Evolutionary conservation across 495 filamentous ascomycete species (phyloP), one percentile per base, ranked within the genome.

Genomic region (Trichoderma parareesei): DNA sequence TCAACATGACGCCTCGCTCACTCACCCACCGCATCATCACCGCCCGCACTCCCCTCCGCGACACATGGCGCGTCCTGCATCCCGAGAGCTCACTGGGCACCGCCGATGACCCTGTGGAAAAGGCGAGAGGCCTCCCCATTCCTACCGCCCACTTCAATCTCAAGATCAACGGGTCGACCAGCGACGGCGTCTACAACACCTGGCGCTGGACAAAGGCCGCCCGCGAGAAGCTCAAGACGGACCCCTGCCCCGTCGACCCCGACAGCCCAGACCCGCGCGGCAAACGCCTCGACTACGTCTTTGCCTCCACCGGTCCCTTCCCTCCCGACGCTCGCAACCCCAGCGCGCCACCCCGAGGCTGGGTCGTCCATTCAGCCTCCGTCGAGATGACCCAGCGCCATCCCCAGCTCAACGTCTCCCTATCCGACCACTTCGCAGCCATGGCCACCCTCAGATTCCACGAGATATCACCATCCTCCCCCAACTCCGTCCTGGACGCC

Each of bases 271-370:
- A 97, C 73, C 85, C 85, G 4, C 78, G 79, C 38, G 95, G 88
- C 6, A 93, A 96, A 73, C 79, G 94, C 20, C 81, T 98, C n/a
- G 95, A 98, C 75, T 98, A 98, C 76, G 90, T 98, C 67, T 98
- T 98, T 71, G 78, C 75, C 69, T 70, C 72, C 10, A 44, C 71
- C 37, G 71, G 72, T 35, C 68, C 71, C 65, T 60, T 70, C 60
- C 40, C 64, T 6, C n/a, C 38, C 4, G 41, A 44, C 0, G 41
- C 61, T 63, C 48, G 14, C 46, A 16, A 18, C 53, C 53, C 67
- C 49, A 18, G 67, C 67, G 61, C 38, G 13, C 40, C 60, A 66
- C 38, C 65, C 64, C 40, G 75, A 69, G 75, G 74, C 40, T 97
- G 92, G 88, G 75, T 78, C 4, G 87, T 97, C 65, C 80, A 87